phyloP scores from a whole-genome alignment of 345 rosid genomes.

The Moringa oleifera region DNA sequence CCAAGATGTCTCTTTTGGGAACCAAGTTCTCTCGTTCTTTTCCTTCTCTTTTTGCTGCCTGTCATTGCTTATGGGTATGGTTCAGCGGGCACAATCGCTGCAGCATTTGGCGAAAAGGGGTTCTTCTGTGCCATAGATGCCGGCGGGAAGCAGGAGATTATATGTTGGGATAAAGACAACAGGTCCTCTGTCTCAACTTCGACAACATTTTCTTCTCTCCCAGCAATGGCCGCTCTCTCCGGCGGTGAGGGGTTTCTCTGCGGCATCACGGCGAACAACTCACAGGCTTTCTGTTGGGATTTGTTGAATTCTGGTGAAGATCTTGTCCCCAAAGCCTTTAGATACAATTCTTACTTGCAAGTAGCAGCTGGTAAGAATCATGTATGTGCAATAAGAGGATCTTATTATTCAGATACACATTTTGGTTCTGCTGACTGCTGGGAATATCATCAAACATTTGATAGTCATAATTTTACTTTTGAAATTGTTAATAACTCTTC shows the following conservation, averaged over 20 bases:
- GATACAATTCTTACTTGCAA: constrained; percentile 45
- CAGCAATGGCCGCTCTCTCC: constrained; percentile 61
- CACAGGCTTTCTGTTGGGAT: constrained; percentile 74
- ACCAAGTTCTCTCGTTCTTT: neutral
- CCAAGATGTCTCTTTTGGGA: neutral
- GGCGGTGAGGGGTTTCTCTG: constrained; percentile 92
- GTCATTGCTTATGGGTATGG: constrained; percentile 23
- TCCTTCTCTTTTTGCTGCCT: constrained; percentile 2
- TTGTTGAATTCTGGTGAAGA: constrained; percentile 33
- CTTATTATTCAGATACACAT: constrained; percentile 26
- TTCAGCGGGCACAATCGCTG: constrained; percentile 27
- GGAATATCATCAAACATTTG: constrained; percentile 29
- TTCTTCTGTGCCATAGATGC: constrained; percentile 85
- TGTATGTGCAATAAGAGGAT: constrained; percentile 32
- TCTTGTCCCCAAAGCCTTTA: constrained; percentile 59
- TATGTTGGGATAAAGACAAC: constrained; percentile 74
- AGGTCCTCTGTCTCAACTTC: constrained; percentile 20
- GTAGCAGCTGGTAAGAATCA: constrained; percentile 36
- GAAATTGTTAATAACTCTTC: constrained; percentile 23
- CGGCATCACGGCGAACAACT: constrained; percentile 73
- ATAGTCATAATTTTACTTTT: constrained; percentile 5
- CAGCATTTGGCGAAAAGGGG: constrained; percentile 59
- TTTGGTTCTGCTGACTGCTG: constrained; percentile 33
- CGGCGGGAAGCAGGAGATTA: constrained; percentile 69
- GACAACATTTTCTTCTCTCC: constrained; percentile 24